A percentile compares a stretch with the other conserved stretches of the same genome.
Evolutionary conservation across 2,329 filamentous ascomycete genomes (phyloP).

Genomic region (Aaosphaeria pasadenensis): DNA sequence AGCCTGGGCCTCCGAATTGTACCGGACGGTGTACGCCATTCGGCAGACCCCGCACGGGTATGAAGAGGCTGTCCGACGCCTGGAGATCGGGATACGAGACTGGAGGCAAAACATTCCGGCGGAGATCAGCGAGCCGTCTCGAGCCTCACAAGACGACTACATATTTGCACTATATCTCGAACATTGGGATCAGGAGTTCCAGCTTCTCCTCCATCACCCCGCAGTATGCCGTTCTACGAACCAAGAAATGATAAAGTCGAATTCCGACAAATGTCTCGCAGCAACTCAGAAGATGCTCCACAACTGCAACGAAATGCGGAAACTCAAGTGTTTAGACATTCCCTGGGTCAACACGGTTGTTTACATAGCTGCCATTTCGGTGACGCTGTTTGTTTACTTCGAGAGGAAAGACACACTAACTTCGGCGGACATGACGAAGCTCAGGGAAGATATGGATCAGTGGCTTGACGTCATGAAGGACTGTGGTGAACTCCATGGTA

Average conservation of each 20-base stretch:
- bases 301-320: conserved; percentile 58
- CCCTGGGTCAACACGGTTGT: conserved; percentile 75
- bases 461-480: conserved; percentile 70
- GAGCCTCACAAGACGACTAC: conserved; percentile 45
- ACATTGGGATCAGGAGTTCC: conserved; percentile 48
- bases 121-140: conserved; percentile 52
- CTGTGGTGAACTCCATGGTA: conserved; percentile 65
- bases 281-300: conserved; percentile 63
- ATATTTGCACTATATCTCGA: conserved; percentile 50
- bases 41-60: conserved; percentile 63
- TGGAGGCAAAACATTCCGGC: conserved; percentile 65
- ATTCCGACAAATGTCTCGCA: conserved; percentile 59
- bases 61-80: conserved; percentile 57
- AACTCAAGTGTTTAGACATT: conserved; percentile 68
- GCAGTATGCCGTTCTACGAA: conserved; percentile 50
- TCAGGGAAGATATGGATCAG: conserved; percentile 65
- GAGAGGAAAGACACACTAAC: conserved; percentile 62
- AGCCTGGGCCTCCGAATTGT: conserved; percentile 70
- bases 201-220: conserved; percentile 53
- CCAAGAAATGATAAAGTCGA: conserved; percentile 58
- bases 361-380: conserved; percentile 71
- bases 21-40: conserved; percentile 71
- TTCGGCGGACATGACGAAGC: conserved; percentile 54
- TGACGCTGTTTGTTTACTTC: conserved; percentile 66
- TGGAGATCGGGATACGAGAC: conserved; percentile 62